Evolutionary conservation across 2,329 filamentous ascomycete genomes (phyloP), one percentile per base, ranked within the genome.

Genomic region (Pseudogymnoascus sp.): DNA sequence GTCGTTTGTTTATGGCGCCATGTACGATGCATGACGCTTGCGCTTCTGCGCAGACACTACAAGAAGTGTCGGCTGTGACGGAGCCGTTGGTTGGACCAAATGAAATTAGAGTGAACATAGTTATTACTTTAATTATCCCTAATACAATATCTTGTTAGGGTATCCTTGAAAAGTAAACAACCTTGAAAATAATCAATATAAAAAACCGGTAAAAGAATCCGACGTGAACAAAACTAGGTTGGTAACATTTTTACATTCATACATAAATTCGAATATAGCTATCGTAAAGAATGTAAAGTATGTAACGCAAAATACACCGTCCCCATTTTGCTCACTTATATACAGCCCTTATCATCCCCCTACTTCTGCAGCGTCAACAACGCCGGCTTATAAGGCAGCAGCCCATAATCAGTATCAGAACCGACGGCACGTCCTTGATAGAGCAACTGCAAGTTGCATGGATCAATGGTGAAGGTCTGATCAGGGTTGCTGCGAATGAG

Each of bases 391-490:
- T 84, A 87, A 1, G 84, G 84, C 64, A 82, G 67, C 2, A 66
- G 31, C 66, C 77, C 77, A 69, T 89, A 88, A 59, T 79, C 73
- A 5, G 74, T 76, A 44, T 71, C 70, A 0, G 71, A 72, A 60
- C 62, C 76, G 1, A 83, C 78, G 11, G 74, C 70, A 8, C 76
- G 74, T 21, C 86, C 86, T 74, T 89, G 86, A 73, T 87, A 89
- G 31, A 89, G 78, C 44, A 88, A 69, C 75, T 86, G 81, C 69
- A 89, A 74, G 70, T 87, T 87, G 77, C 86, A 89, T 1, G 84
- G 77, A 69, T 88, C 83, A 64, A 89, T 71, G 0, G 82, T 80
- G 75, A 86, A 81, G 1, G 84, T 89, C 76, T 89, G 81, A 68
- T 89, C 85, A 2, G 79, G 70, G 68, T 78, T 81, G 64, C 66